Base-by-base conservation (phyloP, 257 asterid species). In the Primulina huaijiensis region DNA sequence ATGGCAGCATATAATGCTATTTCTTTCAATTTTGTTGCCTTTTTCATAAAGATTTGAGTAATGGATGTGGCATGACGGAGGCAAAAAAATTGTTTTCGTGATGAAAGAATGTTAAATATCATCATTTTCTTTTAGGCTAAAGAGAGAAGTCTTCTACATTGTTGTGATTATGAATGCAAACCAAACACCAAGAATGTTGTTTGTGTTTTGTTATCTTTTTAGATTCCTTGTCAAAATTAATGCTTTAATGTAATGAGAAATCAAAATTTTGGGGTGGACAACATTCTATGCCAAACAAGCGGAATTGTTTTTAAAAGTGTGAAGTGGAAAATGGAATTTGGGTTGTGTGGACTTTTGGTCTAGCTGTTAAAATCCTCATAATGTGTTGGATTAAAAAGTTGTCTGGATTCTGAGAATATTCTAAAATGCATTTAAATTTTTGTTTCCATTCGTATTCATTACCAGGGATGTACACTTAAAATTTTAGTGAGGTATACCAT, bases 291-390 rank as follows among this genome's bases (percentile, higher is more conserved):
- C 20, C 19, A 46, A 16, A 16, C 56, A 0, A 16, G 1, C 8
- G 7, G 23, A 30, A 27, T 68, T 67, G 35, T 34, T 63, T 68
- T 65, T 23, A 23, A 34, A 35, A 34, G 62, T 62, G 37, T 52
- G 65, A 37, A 71, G 65, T 33, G n/a, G 53, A 53, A 64, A 35
- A 27, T 40, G 33, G 23, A 40, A 64, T 43, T 58, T 68, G 43
- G 65, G 60, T 25, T 8, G 53, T 43, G 65, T 5, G 5, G 60
- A 53, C 29, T 37, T 67, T 65, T n/a, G 67, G 31, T 38, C 9
- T 50, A 65, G 25, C 27, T 40, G 46, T 71, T 30, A 50, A 23
- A 69, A 25, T 78, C 70, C 17, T 3, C 23, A 0, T 43, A n/a
- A 31, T 12, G 43, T 57, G 68, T 66, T 29, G 17, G 35, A 46